These are phyloP conservation scores for Mikania micrantha DNA, from an alignment of 129 eudicot species.

Conservation along the genomic window DNA sequence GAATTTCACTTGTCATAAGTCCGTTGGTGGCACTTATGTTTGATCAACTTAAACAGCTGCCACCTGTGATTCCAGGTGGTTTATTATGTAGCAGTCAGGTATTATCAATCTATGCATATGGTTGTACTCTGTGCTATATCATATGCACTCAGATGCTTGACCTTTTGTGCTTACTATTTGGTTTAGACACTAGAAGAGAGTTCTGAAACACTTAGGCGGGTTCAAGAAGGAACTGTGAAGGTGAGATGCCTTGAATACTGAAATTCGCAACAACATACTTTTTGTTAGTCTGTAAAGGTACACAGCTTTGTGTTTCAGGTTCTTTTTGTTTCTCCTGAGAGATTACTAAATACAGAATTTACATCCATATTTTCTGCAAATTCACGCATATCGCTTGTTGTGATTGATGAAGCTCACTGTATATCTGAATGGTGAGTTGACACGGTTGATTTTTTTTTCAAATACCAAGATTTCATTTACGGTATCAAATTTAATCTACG, in stretches of 20 bases:
- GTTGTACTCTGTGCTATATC: slow-evolving; percentile 3
- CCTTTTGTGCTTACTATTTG: slow-evolving; percentile 13
- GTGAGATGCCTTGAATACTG: slow-evolving; percentile 19
- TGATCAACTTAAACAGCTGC: slow-evolving; percentile 86
- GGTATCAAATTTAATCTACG: background rate
- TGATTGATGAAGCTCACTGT: slow-evolving; percentile 98
- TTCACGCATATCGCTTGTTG: slow-evolving; percentile 63
- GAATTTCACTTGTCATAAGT: slow-evolving; percentile 85
- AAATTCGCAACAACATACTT: background rate
- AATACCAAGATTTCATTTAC: background rate
- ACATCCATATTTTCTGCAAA: slow-evolving; percentile 54
- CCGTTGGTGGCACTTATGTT: slow-evolving; percentile 91
- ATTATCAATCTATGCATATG: background rate
- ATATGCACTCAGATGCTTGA: background rate
- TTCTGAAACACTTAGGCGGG: slow-evolving; percentile 50
- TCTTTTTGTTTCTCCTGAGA: slow-evolving; percentile 93
- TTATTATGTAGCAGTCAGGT: slow-evolving; percentile 86
- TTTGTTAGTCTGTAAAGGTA: background rate
- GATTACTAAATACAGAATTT: slow-evolving; percentile 81
- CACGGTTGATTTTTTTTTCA: slow-evolving; percentile 1
- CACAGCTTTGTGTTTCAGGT: slow-evolving; percentile 49
- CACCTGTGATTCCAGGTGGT: slow-evolving; percentile 70
- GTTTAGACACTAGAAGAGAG: slow-evolving; percentile 69
- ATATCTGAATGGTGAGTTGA: slow-evolving; percentile 90
- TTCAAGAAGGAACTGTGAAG: slow-evolving; percentile 75